phyloP scores from a whole-genome alignment of 1,139 yeast species.

The Cylindricascospora bacillispora region DNA sequence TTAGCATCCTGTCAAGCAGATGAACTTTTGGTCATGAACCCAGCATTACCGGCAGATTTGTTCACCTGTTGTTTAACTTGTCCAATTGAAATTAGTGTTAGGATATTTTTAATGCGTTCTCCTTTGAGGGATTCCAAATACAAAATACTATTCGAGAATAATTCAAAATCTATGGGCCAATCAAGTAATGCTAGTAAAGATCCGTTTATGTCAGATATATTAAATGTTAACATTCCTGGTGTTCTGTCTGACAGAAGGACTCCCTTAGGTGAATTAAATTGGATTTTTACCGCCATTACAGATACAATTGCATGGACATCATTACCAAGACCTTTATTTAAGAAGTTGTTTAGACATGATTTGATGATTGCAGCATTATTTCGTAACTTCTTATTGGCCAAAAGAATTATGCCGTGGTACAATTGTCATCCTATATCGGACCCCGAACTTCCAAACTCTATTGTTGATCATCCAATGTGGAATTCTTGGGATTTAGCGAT shows the following conservation, averaged over 20 bases:
- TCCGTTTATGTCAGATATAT: constrained; percentile 26
- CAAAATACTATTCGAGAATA: constrained; percentile 33
- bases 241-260: constrained; percentile 85
- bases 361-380: constrained; percentile 93
- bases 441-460: constrained; percentile 79
- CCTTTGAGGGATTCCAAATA: constrained; percentile 56
- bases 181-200: constrained; percentile 21
- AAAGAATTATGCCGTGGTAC: constrained; percentile 84
- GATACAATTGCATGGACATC: constrained; percentile 98
- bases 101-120: constrained; percentile 83
- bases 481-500: constrained; percentile 97
- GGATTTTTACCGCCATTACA: constrained; percentile 97
- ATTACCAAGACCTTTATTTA: constrained; percentile 76
- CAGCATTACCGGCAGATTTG: constrained; percentile 89
- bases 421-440: constrained; percentile 93
- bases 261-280: constrained; percentile 88
- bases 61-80: constrained; percentile 92
- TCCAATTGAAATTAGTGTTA: constrained; percentile 87
- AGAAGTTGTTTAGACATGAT: constrained; percentile 85
- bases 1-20: constrained; percentile 85
- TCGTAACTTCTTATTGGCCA: constrained; percentile 82
- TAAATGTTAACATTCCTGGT: constrained; percentile 70
- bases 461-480: constrained; percentile 88
- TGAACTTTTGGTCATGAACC: constrained; percentile 84
- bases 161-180: constrained; percentile 8